Percentiles rank a stretch among this genome's conserved stretches.
Conservation (phyloP, 2,329 filamentous ascomycete species). For the Cordyceps pruinosa region DNA sequence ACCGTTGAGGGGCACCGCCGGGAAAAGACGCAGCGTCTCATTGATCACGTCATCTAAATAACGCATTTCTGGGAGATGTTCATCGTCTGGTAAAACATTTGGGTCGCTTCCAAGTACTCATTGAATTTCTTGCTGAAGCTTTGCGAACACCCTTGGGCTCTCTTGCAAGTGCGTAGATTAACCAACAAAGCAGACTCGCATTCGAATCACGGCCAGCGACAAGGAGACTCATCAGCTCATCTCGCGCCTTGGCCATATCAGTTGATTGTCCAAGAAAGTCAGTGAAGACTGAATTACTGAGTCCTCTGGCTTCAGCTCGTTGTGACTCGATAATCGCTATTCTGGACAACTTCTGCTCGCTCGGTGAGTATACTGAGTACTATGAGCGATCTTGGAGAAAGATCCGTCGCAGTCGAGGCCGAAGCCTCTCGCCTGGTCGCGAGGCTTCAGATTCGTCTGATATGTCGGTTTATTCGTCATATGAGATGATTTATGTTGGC, state of each 20-base stretch:
- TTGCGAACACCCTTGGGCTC: slow-evolving; percentile 4
- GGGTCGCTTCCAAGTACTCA: slow-evolving; percentile 1
- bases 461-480: slow-evolving; percentile 5
- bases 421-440: neutral
- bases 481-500: slow-evolving; percentile 9
- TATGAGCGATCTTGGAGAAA: slow-evolving; percentile 7
- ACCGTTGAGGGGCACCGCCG: slow-evolving; percentile 10
- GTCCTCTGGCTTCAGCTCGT: neutral
- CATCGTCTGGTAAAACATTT: neutral
- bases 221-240: slow-evolving; percentile 8
- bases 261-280: slow-evolving; percentile 1
- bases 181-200: slow-evolving; percentile 9
- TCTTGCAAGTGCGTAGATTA: slow-evolving; percentile 9
- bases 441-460: neutral
- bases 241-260: neutral
- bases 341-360: slow-evolving; percentile 7
- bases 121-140: slow-evolving; percentile 1
- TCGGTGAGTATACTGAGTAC: slow-evolving; percentile 9
- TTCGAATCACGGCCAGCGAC: slow-evolving; percentile 5
- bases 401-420: neutral
- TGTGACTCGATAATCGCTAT: slow-evolving; percentile 12
- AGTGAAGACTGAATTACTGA: neutral
- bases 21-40: slow-evolving; percentile 11
- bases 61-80: neutral
- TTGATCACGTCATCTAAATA: slow-evolving; percentile 9